A percentile compares a stretch with the other conserved stretches of the same genome.
phyloP scores from a whole-genome alignment of 176 grass and related monocot species.

The Carex cristatella region DNA sequence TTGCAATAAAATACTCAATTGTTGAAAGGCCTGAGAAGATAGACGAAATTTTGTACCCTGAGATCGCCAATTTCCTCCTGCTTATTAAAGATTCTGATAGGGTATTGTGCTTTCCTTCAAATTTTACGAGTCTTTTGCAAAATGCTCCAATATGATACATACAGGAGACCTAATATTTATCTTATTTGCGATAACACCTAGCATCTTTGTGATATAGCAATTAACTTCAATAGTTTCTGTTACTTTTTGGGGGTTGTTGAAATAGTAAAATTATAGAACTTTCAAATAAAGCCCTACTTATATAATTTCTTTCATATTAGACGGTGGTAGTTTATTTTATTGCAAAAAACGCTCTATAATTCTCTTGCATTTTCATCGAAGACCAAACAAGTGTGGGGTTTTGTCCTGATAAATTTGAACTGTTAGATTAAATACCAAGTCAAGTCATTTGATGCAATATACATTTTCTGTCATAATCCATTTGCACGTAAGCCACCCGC shows the following conservation, averaged over 20 bases:
- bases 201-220: not conserved
- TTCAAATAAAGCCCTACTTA: not conserved
- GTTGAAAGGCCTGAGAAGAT: conserved; percentile 88
- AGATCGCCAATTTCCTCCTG: conserved; percentile 79
- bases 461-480: not conserved
- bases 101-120: conserved; percentile 30
- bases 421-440: not conserved
- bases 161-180: not conserved
- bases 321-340: not conserved
- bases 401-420: not conserved
- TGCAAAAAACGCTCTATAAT: not conserved
- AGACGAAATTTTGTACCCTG: conserved; percentile 67
- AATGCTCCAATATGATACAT: not conserved
- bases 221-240: not conserved
- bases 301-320: not conserved
- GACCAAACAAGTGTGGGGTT: not conserved
- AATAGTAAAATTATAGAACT: not conserved
- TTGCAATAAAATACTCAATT: conserved; percentile 93
- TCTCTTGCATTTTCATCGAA: not conserved
- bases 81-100: conserved; percentile 80
- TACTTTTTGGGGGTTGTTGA: not conserved
- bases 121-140: not conserved
- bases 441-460: not conserved
- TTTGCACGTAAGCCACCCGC: too few species aligned
- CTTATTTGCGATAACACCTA: not conserved